Evolutionary conservation across 495 filamentous ascomycete species (phyloP).

Genomic region (Thermothielavioides terrestris): DNA sequence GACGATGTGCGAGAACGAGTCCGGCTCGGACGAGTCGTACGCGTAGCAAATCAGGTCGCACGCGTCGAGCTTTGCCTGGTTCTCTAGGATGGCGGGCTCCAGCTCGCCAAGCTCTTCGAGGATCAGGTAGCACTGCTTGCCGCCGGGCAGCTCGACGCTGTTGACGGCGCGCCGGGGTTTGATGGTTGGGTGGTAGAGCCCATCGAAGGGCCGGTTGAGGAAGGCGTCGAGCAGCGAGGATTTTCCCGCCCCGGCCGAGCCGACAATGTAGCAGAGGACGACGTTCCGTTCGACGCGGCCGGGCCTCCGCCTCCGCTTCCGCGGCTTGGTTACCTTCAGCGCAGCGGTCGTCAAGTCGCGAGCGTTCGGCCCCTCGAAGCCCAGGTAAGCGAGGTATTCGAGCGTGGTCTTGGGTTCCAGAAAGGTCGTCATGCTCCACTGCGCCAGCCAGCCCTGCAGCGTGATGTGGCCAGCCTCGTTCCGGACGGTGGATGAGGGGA

Average conservation of each 20-base stretch:
- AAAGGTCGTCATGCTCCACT: slow-evolving; percentile 99
- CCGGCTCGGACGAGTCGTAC: slow-evolving; percentile 92
- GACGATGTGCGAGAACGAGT: slow-evolving; percentile 87
- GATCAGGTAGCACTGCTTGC: slow-evolving; percentile 95
- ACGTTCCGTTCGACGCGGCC: slow-evolving; percentile 89
- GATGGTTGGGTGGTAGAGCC: slow-evolving; percentile 88
- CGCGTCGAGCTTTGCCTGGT: slow-evolving; percentile 79
- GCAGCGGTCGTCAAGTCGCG: slow-evolving; percentile 68
- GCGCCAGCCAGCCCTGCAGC: slow-evolving; percentile 93
- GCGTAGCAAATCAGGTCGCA: slow-evolving; percentile 92
- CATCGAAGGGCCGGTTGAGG: slow-evolving; percentile 75
- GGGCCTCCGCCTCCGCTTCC: slow-evolving; percentile 70
- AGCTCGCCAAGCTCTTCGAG: slow-evolving; percentile 92
- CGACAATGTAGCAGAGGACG: slow-evolving; percentile 91
- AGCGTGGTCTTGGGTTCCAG: slow-evolving; percentile 88
- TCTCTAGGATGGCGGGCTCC: slow-evolving; percentile 87
- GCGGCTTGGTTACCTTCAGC: slow-evolving; percentile 82
- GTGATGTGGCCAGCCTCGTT: slow-evolving; percentile 95
- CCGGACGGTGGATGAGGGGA: slow-evolving; percentile 87
- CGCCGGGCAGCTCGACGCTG: slow-evolving; percentile 89
- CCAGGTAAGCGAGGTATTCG: slow-evolving; percentile 90
- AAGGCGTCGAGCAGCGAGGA: slow-evolving; percentile 84
- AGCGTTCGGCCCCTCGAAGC: slow-evolving; percentile 62
- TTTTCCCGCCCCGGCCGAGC: slow-evolving; percentile 75
- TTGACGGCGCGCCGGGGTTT: slow-evolving; percentile 90